A percentile compares a stretch with the other conserved stretches of the same genome.
Conservation (phyloP, 441 rosid genomes). For the Gossypium davidsonii region DNA sequence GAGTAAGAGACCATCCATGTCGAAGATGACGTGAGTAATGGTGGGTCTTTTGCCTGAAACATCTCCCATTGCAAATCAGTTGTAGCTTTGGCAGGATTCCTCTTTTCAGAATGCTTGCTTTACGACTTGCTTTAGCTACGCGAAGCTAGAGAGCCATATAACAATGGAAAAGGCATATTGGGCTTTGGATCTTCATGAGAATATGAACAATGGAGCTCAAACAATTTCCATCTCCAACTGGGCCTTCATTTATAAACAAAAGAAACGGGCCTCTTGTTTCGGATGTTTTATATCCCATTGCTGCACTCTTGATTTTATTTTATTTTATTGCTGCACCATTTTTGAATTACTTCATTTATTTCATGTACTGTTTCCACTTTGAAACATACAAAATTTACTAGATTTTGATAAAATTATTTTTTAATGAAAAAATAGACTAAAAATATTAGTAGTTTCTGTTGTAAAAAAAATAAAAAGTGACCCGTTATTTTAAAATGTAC, state of each 20-base stretch:
- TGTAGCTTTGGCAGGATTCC: neutral
- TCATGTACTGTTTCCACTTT: neutral
- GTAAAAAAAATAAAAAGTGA: no score
- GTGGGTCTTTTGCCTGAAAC: slow-evolving; percentile 27
- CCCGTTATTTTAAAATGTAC: no score
- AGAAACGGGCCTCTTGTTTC: neutral
- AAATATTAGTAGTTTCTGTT: no score
- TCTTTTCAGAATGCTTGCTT: neutral
- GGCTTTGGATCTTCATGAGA: neutral
- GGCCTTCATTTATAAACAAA: neutral
- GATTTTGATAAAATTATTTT: no score
- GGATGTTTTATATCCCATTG: neutral
- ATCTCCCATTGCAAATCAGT: neutral
- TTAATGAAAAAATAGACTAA: no score
- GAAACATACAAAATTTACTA: no score
- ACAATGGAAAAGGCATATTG: neutral
- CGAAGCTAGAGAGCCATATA: neutral
- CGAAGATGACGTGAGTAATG: slow-evolving; percentile 79
- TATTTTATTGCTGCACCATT: neutral
- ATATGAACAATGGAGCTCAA: neutral
- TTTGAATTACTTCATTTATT: no score
- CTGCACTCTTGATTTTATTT: neutral
- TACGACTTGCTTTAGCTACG: neutral
- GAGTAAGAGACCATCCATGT: slow-evolving; percentile 93
- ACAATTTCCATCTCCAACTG: neutral